Conservation (phyloP, 257 asterid species). For the Knoxia roxburghii region DNA sequence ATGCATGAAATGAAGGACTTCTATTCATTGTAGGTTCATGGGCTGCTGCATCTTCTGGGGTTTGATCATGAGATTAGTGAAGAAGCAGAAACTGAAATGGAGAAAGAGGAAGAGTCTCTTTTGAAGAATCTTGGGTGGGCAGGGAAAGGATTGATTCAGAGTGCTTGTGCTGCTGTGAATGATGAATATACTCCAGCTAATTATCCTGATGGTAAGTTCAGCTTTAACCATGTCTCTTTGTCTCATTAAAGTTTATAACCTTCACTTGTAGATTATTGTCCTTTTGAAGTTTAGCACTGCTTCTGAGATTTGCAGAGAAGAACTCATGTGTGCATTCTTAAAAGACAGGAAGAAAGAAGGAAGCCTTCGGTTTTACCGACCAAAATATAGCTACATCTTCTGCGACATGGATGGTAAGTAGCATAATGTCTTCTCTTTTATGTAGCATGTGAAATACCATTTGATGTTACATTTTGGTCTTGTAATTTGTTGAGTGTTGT, state of each 20-base stretch:
- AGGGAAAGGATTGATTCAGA: conserved; percentile 89
- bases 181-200: conserved; percentile 41
- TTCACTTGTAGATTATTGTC: neutral
- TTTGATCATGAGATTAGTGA: conserved; percentile 95
- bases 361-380: conserved; percentile 91
- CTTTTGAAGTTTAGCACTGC: conserved; percentile 31
- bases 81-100: conserved; percentile 97
- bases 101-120: conserved; percentile 75
- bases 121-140: conserved; percentile 85
- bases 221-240: conserved; percentile 17
- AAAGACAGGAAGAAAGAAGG: conserved; percentile 99
- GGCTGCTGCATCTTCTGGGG: conserved; percentile 92
- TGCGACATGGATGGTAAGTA: conserved; percentile 98
- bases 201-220: conserved; percentile 51
- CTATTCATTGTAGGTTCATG: conserved; percentile 68
- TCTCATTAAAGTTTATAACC: neutral
- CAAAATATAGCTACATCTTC: conserved; percentile 81
- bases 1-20: conserved; percentile 1
- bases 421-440: conserved; percentile 2
- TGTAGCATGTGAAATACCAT: neutral
- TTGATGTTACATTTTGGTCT: neutral
- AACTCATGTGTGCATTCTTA: conserved; percentile 61
- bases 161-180: conserved; percentile 56
- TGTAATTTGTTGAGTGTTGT: neutral
- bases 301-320: conserved; percentile 43